Percentiles rank a stretch among this genome's conserved stretches.
Evolutionary conservation across 371 early-diverging fungal genomes (phyloP).

Genomic region (Circinella minor): DNA sequence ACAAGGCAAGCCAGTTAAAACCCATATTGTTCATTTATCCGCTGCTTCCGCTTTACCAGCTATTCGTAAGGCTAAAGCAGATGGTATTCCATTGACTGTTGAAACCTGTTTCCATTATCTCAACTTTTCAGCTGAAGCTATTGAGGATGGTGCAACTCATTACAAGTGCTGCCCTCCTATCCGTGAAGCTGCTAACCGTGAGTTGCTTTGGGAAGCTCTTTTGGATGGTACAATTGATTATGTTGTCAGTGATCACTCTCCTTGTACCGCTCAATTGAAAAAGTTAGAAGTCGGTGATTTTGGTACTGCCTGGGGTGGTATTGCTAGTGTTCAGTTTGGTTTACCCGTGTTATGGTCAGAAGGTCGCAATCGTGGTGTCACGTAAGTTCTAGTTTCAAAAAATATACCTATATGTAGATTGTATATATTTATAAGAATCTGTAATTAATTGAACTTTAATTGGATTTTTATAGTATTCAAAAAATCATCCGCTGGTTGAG

Average conservation of each 20-base stretch:
- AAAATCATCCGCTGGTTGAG: constrained; percentile 71
- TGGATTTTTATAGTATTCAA: constrained; percentile 49
- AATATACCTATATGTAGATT: too few relatives aligned
- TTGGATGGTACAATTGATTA: constrained; percentile 82
- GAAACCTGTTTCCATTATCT: constrained; percentile 88
- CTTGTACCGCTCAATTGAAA: constrained; percentile 81
- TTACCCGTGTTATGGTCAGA: constrained; percentile 83
- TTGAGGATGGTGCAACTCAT: constrained; percentile 76
- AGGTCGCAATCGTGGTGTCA: constrained; percentile 69
- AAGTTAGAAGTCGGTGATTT: constrained; percentile 73
- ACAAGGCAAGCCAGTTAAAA: constrained; percentile 62
- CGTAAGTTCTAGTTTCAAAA: background rate
- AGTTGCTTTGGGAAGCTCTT: constrained; percentile 75
- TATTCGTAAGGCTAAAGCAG: constrained; percentile 73
- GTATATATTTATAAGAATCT: background rate
- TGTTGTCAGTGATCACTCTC: constrained; percentile 86
- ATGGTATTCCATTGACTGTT: constrained; percentile 75
- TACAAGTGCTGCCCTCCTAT: constrained; percentile 91
- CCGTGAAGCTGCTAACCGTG: constrained; percentile 74
- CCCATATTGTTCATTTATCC: constrained; percentile 84
- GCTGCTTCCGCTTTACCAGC: constrained; percentile 77
- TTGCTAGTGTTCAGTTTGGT: constrained; percentile 84
- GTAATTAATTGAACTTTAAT: constrained; percentile 3
- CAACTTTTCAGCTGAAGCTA: constrained; percentile 69
- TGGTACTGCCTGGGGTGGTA: constrained; percentile 84